Evolutionary conservation across 768 basidiomycete species (phyloP).

Genomic region (Scleroderma bovista): DNA sequence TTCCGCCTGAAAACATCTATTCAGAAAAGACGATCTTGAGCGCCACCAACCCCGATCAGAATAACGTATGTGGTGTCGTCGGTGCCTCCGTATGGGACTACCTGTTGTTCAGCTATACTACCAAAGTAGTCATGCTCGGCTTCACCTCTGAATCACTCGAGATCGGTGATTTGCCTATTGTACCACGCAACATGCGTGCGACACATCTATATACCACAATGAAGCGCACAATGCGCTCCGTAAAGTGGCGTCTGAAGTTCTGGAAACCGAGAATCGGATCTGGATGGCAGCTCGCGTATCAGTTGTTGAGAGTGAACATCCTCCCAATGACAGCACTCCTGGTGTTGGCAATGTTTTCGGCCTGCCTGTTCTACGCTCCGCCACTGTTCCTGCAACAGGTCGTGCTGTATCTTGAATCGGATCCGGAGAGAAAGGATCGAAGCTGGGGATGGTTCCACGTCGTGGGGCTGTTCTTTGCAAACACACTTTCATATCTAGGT

Average conservation of each 20-base stretch:
- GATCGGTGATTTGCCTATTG: constrained; percentile 83
- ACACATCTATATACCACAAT: constrained; percentile 59
- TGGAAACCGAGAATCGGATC: constrained; percentile 59
- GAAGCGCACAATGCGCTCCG: constrained; percentile 48
- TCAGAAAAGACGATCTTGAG: constrained; percentile 59
- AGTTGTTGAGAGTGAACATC: constrained; percentile 54
- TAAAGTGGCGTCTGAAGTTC: constrained; percentile 45
- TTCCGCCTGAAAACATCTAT: constrained; percentile 69
- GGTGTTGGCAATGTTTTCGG: constrained; percentile 48
- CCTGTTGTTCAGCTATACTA: constrained; percentile 84
- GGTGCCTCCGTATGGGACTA: constrained; percentile 40
- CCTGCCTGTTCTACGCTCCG: constrained; percentile 60
- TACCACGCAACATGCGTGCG: constrained; percentile 67
- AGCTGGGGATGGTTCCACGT: constrained; percentile 76
- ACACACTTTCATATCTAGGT: constrained; percentile 40
- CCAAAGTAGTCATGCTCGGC: constrained; percentile 82
- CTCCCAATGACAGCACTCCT: constrained; percentile 37
- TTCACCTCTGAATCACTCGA: constrained; percentile 69
- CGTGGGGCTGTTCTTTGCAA: constrained; percentile 44
- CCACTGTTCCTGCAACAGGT: constrained; percentile 57
- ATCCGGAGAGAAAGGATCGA: constrained; percentile 47
- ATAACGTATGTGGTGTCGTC: constrained; percentile 66
- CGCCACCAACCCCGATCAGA: constrained; percentile 55
- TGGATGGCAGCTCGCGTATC: constrained; percentile 61
- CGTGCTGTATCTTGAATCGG: constrained; percentile 60